phyloP scores from a whole-genome alignment of 83 land plant species.

The Diphasiastrum complanatum region DNA sequence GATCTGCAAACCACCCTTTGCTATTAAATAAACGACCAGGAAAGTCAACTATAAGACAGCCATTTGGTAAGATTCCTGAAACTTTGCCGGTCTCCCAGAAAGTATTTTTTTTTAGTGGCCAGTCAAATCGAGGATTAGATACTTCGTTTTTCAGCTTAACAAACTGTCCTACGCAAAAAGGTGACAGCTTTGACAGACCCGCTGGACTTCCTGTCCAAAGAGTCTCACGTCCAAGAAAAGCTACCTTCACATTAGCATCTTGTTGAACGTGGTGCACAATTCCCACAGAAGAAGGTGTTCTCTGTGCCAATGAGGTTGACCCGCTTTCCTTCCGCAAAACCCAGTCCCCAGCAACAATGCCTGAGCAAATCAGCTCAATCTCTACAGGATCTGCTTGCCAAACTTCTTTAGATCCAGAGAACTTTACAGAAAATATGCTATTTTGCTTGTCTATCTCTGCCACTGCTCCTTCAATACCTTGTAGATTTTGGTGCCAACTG shows the following conservation, averaged over 20 bases:
- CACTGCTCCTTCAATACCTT: constrained; percentile 27
- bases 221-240: constrained; percentile 34
- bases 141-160: constrained; percentile 24
- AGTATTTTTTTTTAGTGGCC: constrained; percentile 27
- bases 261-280: constrained; percentile 23
- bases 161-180: constrained; percentile 28
- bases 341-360: constrained; percentile 33
- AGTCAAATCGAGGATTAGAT: constrained; percentile 29
- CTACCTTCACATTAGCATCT: constrained; percentile 21
- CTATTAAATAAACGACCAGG: constrained; percentile 32
- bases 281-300: constrained; percentile 23
- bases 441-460: constrained; percentile 15
- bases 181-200: constrained; percentile 18
- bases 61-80: constrained; percentile 27
- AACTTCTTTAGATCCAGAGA: constrained; percentile 19
- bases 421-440: constrained; percentile 23
- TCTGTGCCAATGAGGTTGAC: constrained; percentile 3
- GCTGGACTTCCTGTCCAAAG: constrained; percentile 26
- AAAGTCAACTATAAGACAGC: constrained; percentile 28
- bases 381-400: constrained; percentile 33
- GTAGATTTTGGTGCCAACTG: constrained; percentile 10
- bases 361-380: constrained; percentile 25
- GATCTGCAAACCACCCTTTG: constrained; percentile 39
- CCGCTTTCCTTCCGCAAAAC: constrained; percentile 17
- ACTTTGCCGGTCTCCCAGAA: constrained; percentile 34